These are phyloP conservation scores for Porpolomopsis calyptriformis DNA, from an alignment of 768 basidiomycete genomes.

Conservation along the genomic window DNA sequence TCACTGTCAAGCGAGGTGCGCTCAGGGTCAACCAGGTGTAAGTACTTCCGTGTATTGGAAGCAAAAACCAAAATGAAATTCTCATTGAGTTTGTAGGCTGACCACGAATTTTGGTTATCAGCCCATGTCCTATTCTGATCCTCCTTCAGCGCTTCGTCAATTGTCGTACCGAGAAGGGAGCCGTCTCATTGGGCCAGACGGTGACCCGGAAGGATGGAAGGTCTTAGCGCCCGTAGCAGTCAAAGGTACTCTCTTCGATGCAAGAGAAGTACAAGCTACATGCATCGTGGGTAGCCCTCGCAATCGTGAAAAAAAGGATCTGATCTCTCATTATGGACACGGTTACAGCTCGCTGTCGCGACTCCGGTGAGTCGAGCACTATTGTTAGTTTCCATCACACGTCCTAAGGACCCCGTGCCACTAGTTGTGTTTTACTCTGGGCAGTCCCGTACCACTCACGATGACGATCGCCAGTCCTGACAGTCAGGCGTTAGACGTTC, in stretches of 20 bases:
- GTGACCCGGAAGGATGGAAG: constrained; percentile 30
- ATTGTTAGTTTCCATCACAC: constrained; percentile 2
- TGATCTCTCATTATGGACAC: background rate
- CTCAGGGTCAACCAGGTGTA: constrained; percentile 44
- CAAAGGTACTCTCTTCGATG: constrained; percentile 26
- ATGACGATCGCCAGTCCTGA: constrained; percentile 37
- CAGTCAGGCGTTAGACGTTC: constrained; percentile 38
- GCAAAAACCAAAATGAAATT: background rate
- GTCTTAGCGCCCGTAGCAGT: constrained; percentile 18
- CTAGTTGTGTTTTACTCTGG: constrained; percentile 45
- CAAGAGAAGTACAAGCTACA: constrained; percentile 22
- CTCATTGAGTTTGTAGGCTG: constrained; percentile 14
- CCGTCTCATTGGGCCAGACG: constrained; percentile 24
- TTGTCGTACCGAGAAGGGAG: constrained; percentile 25
- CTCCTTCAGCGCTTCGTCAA: constrained; percentile 26
- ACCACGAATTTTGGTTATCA: constrained; percentile 23
- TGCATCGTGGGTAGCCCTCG: constrained; percentile 21
- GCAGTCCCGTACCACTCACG: constrained; percentile 39
- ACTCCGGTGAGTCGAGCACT: constrained; percentile 28
- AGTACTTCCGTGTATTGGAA: constrained; percentile 6
- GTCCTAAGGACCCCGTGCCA: background rate
- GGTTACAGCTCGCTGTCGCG: constrained; percentile 37
- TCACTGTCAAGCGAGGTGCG: constrained; percentile 38
- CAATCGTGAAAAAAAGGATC: background rate
- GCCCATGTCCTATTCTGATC: constrained; percentile 23